These are phyloP conservation scores for Chytriomyces sp. DNA, from an alignment of 192 early-diverging fungal species.

Conservation along the genomic window DNA sequence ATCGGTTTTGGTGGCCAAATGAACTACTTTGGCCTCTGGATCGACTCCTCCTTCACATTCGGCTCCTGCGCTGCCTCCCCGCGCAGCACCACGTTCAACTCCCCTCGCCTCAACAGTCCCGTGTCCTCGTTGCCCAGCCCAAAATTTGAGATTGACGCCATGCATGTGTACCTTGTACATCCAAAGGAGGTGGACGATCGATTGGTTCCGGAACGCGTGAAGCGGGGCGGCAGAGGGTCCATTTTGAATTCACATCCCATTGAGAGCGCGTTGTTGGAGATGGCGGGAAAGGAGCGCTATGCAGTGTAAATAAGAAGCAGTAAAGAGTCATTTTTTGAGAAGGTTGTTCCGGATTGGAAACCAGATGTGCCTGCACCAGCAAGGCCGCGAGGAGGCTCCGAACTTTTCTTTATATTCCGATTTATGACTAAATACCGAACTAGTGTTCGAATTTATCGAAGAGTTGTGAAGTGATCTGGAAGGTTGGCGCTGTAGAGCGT, in stretches of 20 bases:
- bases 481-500: too few relatives aligned
- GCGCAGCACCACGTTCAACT: not conserved
- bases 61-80: not conserved
- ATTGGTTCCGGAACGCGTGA: conserved; percentile 5
- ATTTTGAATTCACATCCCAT: conserved; percentile 7
- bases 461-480: too few relatives aligned
- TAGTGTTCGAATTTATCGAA: too few relatives aligned
- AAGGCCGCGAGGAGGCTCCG: too few relatives aligned
- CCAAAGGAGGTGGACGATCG: conserved; percentile 24
- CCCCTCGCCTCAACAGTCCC: not conserved
- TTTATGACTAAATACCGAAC: too few relatives aligned
- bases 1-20: conserved; percentile 23
- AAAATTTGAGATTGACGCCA: conserved; percentile 6
- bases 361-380: too few relatives aligned
- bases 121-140: not conserved
- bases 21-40: conserved; percentile 6
- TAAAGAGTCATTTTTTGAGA: too few relatives aligned
- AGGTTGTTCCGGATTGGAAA: too few relatives aligned
- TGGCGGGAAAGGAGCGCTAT: conserved; percentile 22
- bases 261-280: conserved; percentile 28
- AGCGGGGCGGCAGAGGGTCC: not conserved
- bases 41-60: conserved; percentile 5
- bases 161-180: conserved; percentile 4
- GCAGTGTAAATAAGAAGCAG: too few relatives aligned
- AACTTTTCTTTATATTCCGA: too few relatives aligned